Evolutionary conservation across 192 early-diverging fungal genomes (phyloP), one percentile per base, ranked within the genome.

Genomic region (Entomortierella lignicola): DNA sequence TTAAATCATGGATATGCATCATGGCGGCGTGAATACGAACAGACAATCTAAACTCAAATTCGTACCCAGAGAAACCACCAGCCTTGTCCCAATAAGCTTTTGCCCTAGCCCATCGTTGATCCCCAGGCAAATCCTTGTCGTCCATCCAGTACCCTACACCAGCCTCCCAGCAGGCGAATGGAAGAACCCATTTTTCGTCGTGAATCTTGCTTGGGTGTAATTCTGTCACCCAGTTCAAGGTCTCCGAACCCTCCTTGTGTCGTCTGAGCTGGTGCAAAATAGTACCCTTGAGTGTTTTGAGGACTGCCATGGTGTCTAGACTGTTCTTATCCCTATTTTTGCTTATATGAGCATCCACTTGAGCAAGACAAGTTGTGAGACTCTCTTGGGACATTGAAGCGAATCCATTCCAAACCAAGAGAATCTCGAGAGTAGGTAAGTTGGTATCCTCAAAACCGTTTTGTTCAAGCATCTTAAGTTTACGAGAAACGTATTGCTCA

Each of bases 141-240:
- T 79, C 74, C 23, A 71, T 68, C 84, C 82, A 87, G 12, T 69
- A 63, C 2, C 77, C 71, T 0, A 85, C 71, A 57, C 86, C 86
- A 0, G 84, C 81, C 67, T 88, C 87, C 86, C 86, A 87, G 43
- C 70, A 81, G 0, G 84, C 84, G 62, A 84, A 87, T 10, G 86
- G 86, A 8, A 85, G 73, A 29, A 83, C 70, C 84, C 84, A 87
- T 25, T 82, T 84, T 29, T 85, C 84, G 0, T 81, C 60, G 2
- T 31, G 18, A 54, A 85, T 79, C 11, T 81, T 64, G 30, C 69
- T 63, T 12, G 73, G 41, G 18, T 82, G 32, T 41, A 69, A 77
- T 47, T 85, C 86, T 41, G 85, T 44, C 37, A 87, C 85, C 86
- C 86, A 87, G 50, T 67, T 83, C 41, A 85, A 44, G 43, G 71